These are phyloP conservation scores for Rutstroemia sp. DNA, from an alignment of 2,329 filamentous ascomycete genomes.

Conservation along the genomic window DNA sequence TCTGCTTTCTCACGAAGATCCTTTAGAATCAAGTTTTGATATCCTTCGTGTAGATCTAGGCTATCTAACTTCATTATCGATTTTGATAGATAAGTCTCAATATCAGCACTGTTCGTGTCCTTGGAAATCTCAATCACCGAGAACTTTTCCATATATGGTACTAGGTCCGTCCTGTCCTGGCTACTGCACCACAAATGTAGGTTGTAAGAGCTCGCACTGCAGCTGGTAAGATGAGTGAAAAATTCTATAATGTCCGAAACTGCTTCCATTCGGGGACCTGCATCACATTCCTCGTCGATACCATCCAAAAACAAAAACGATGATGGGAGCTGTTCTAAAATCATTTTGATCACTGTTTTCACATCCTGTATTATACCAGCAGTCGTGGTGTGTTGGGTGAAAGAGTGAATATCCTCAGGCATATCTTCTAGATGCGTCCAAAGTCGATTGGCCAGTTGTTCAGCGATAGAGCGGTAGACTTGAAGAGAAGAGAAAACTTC, in stretches of 20 bases:
- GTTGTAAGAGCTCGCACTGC: background rate
- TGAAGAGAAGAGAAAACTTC: background rate
- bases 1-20: slow-evolving; percentile 1
- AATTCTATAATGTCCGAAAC: background rate
- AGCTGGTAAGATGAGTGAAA: background rate
- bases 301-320: slow-evolving; percentile 1
- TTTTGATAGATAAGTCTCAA: slow-evolving; percentile 1
- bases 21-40: background rate
- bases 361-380: background rate
- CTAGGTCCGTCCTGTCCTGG: background rate
- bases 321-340: background rate
- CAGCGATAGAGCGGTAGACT: slow-evolving; percentile 1
- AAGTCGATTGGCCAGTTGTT: background rate
- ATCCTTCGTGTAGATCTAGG: background rate
- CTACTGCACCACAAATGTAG: slow-evolving; percentile 4
- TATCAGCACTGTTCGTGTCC: background rate
- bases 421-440: background rate
- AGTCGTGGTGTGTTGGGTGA: background rate
- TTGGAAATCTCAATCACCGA: background rate
- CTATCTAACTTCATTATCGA: background rate
- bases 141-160: background rate
- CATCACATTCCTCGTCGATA: slow-evolving; percentile 3
- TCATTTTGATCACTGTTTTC: background rate
- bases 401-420: slow-evolving; percentile 3
- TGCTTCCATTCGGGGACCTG: background rate